Base-by-base conservation (phyloP, 2,329 filamentous ascomycete genomes). In the Cladorrhinum sp. region DNA sequence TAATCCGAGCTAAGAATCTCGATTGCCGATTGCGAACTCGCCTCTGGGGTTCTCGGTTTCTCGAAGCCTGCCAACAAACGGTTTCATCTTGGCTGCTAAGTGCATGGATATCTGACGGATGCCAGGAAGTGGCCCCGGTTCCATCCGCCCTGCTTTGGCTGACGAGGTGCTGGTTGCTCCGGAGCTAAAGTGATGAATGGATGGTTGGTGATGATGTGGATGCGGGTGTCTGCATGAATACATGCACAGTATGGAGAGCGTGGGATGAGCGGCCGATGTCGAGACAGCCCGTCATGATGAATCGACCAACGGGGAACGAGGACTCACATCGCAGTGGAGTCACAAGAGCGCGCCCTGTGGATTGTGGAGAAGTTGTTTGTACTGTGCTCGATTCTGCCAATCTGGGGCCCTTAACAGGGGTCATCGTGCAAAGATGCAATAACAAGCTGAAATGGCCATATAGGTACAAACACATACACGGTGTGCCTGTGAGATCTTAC, bases 351-450 rank as follows among this genome's bases (percentile, higher is more conserved):
- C 23, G 18, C 32, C 36, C 36, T 41, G 36, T 41, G 16, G 10
- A 41, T 41, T 13, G 36, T 41, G 36, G 10, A n/a, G 10, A 41
- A n/a, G 16, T 22, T 13, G 24, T 23, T 38, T 13, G 27, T n/a
- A 32, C 48, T 27, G n/a, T 36, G 45, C 41, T 51, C 20, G 27
- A 24, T 18, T 23, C 41, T 45, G 32, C 9, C 57, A 49, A 27
- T 50, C 45, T 50, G 45, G 45, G 22, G 22, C 20, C 41, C 3
- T 9, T 7, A n/a, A 50, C 32, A 13, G 2, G 32, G 22, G 61
- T 60, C n/a, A n/a, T n/a, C 50, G 53, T 24, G 56, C 62, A 61
- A 54, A 61, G 59, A 57, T 50, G 59, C 58, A 57, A 20, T 27
- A 27, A 36, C 54, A 13, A 16, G 50, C 58, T 49, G 50, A 58